A percentile compares a stretch with the other conserved stretches of the same genome.
phyloP scores from a whole-genome alignment of 2,329 filamentous ascomycete genomes.

The Ascochyta koolunga region DNA sequence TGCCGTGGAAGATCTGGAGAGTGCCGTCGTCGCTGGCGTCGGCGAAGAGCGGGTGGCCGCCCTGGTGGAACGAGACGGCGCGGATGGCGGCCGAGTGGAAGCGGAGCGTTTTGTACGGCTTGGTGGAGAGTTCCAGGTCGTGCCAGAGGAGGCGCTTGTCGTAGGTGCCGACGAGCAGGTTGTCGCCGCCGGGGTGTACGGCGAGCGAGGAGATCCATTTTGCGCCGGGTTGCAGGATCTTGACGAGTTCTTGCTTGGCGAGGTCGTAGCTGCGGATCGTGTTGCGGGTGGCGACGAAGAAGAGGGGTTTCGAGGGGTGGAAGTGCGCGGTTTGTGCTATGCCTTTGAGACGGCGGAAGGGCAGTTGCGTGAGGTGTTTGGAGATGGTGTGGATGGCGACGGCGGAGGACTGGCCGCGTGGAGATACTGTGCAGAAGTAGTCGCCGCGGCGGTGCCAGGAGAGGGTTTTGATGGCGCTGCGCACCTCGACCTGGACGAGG shows the following conservation, averaged over 20 bases:
- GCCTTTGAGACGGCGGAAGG: constrained; percentile 78
- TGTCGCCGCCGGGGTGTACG: constrained; percentile 90
- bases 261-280: constrained; percentile 94
- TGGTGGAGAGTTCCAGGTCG: constrained; percentile 87
- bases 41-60: constrained; percentile 81
- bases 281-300: constrained; percentile 95
- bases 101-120: constrained; percentile 94
- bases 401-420: constrained; percentile 75
- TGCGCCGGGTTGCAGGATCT: constrained; percentile 90
- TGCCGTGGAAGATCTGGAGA: constrained; percentile 95
- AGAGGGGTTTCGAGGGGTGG: constrained; percentile 88
- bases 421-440: constrained; percentile 91
- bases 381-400: constrained; percentile 94
- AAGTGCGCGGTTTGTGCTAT: constrained; percentile 91
- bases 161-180: constrained; percentile 92
- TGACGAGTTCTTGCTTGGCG: constrained; percentile 86
- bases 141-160: constrained; percentile 95
- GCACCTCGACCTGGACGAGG: constrained; percentile 78
- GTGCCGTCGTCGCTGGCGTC: constrained; percentile 95
- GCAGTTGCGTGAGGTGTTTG: constrained; percentile 92
- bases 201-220: constrained; percentile 95
- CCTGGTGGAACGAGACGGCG: constrained; percentile 83
- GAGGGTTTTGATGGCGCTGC: constrained; percentile 82
- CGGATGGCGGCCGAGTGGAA: constrained; percentile 94
- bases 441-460: constrained; percentile 94